Percentiles rank a stretch among this genome's conserved stretches.
phyloP scores from a whole-genome alignment of 768 basidiomycete genomes.

The Roridomyces roridus region DNA sequence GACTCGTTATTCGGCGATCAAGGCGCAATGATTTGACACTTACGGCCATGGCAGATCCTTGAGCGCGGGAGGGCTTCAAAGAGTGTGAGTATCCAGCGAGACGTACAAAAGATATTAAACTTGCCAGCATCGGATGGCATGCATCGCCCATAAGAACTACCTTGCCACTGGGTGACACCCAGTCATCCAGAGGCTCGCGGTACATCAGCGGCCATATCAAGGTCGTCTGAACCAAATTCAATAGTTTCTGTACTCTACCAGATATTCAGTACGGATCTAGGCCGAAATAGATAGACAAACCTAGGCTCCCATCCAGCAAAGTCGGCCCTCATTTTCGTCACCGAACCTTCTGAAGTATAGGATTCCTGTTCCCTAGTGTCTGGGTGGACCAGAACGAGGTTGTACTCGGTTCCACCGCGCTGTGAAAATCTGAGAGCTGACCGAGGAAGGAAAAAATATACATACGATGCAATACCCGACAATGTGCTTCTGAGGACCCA shows the following conservation, averaged over 20 bases:
- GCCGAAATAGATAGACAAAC: neutral
- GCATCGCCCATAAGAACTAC: slow-evolving; percentile 59
- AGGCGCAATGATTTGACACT: too few relatives aligned
- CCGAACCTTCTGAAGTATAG: slow-evolving; percentile 49
- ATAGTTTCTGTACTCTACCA: slow-evolving; percentile 49
- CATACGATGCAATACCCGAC: slow-evolving; percentile 45
- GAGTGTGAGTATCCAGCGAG: neutral
- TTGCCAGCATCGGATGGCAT: slow-evolving; percentile 59
- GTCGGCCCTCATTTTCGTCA: slow-evolving; percentile 52
- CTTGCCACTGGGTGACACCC: slow-evolving; percentile 51
- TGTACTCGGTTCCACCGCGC: slow-evolving; percentile 48
- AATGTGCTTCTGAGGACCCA: slow-evolving; percentile 53
- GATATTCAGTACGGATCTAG: neutral
- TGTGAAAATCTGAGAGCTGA: slow-evolving; percentile 9
- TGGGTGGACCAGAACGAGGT: slow-evolving; percentile 51
- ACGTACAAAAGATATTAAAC: neutral
- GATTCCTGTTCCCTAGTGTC: slow-evolving; percentile 47
- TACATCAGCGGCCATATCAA: slow-evolving; percentile 57
- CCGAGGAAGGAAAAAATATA: slow-evolving; percentile 1
- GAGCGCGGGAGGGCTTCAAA: slow-evolving; percentile 56
- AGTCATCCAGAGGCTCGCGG: slow-evolving; percentile 51
- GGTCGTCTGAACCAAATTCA: slow-evolving; percentile 50
- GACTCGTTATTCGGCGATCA: neutral
- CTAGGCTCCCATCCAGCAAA: slow-evolving; percentile 54
- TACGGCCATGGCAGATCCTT: slow-evolving; percentile 64